phyloP scores from a whole-genome alignment of 106 monocot genomes.

The Agapanthus africanus region DNA sequence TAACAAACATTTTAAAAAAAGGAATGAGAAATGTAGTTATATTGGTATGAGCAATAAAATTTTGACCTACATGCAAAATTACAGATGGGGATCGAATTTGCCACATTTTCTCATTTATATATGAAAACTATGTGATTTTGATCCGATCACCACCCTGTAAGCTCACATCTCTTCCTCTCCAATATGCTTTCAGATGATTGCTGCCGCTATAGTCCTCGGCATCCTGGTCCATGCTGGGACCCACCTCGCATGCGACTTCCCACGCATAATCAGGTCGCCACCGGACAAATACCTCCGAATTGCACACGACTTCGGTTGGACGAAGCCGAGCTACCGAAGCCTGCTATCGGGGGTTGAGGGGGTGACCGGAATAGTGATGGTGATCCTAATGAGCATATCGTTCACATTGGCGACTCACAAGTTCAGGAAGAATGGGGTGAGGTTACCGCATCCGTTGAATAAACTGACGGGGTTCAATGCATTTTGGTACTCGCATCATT shows the following conservation, averaged over 20 bases:
- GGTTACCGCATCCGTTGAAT: constrained; percentile 55
- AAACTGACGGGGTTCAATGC: too few relatives aligned
- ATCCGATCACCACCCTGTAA: not conserved
- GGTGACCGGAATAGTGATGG: constrained; percentile 70
- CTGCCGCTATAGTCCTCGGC: constrained; percentile 56
- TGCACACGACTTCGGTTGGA: constrained; percentile 37
- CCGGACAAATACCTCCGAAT: constrained; percentile 35
- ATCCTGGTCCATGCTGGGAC: constrained; percentile 69
- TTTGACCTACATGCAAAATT: too few relatives aligned
- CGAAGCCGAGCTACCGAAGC: constrained; percentile 46
- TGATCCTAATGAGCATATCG: constrained; percentile 59
- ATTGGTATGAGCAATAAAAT: too few relatives aligned
- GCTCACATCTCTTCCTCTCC: not conserved
- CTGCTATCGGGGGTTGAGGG: constrained; percentile 56
- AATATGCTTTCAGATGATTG: constrained; percentile 64
- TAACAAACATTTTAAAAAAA: too few relatives aligned
- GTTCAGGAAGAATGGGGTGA: constrained; percentile 52
- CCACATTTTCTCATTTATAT: too few relatives aligned
- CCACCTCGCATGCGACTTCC: constrained; percentile 83
- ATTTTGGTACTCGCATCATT: too few relatives aligned
- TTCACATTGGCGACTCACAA: constrained; percentile 75
- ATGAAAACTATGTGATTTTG: too few relatives aligned
- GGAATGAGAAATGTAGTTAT: too few relatives aligned
- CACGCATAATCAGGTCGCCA: constrained; percentile 38
- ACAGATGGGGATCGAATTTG: too few relatives aligned